Base-by-base conservation (phyloP, 108 stramenopile species). In the Cyclotella atomus region DNA sequence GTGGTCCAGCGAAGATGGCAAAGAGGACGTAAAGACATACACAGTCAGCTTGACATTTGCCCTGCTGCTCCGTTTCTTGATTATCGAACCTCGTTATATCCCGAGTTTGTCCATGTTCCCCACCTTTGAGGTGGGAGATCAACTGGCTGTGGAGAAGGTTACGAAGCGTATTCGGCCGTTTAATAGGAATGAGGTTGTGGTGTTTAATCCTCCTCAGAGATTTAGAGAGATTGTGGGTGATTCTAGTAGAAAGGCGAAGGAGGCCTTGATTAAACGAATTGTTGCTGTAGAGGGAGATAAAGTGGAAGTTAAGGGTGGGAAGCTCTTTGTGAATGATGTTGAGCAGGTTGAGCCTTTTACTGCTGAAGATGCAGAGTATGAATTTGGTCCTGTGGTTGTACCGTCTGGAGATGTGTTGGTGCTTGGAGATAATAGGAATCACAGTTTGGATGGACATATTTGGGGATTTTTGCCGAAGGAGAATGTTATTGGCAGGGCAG, bases 91-190 rank as follows among this genome's bases (percentile, higher is more conserved):
- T 30, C 83, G 98, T 24, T 97, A 89, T 81, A 97, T 97, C 49
- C 97, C 96, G 17, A 90, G 89, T 53, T 82, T 97, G 32, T 91
- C 90, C 64, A 98, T 98, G 98, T 97, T 90, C 80, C 98, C 98
- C 1, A 98, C 97, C 16, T 96, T 96, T 83, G 92, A 97, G 49
- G 91, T 98, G 27, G 98, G 98, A 25, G 98, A 98, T 81, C 97
- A 97, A 74, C 66, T 97, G 34, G 95, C 96, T 17, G 97, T 98
- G 25, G 97, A 98, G 60, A 97, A 98, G 77, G 92, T 98, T 0
- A 90, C 96, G 28, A 96, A 95, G 77, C 73, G 89, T 56, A 71
- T 92, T 59, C 88, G 90, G 19, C 93, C 95, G 1, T 89, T 91
- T 50, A 84, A 88, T 59, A 83, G 95, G 60, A 85, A 93, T 54